A percentile compares a stretch with the other conserved stretches of the same genome.
phyloP scores from a whole-genome alignment of 768 basidiomycete genomes.

The Rhizopogon sp. region DNA sequence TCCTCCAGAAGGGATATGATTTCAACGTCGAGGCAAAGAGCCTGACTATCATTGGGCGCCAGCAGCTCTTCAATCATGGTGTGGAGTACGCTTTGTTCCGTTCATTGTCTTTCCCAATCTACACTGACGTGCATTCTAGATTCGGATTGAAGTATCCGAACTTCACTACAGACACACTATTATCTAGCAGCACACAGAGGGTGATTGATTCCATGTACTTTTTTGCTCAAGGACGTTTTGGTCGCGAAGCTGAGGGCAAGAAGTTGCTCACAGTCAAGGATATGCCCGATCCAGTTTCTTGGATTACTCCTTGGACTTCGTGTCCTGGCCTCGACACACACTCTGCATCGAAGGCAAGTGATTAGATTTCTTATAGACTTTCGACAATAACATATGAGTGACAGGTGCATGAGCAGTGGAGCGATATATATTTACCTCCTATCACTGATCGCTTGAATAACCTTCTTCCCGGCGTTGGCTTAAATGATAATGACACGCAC shows the following conservation, averaged over 20 bases:
- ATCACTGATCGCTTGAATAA: constrained; percentile 31
- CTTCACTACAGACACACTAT: constrained; percentile 11
- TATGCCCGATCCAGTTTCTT: constrained; percentile 30
- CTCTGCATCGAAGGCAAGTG: constrained; percentile 1
- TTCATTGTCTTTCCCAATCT: neutral
- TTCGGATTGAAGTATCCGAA: constrained; percentile 18
- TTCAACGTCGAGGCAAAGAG: constrained; percentile 29
- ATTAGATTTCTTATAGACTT: neutral
- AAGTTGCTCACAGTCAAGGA: constrained; percentile 28
- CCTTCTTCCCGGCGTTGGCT: constrained; percentile 26
- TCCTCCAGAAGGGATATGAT: constrained; percentile 33
- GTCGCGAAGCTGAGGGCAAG: constrained; percentile 22
- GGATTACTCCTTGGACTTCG: constrained; percentile 37
- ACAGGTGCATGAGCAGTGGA: constrained; percentile 25
- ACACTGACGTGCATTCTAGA: constrained; percentile 2
- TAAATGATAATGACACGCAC: constrained; percentile 30
- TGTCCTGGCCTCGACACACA: constrained; percentile 18
- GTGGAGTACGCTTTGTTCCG: constrained; percentile 22
- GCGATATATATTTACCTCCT: constrained; percentile 27
- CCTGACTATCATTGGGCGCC: constrained; percentile 32
- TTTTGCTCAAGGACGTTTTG: constrained; percentile 36
- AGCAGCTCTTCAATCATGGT: constrained; percentile 36
- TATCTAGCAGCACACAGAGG: constrained; percentile 13
- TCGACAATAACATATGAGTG: neutral
- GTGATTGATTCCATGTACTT: constrained; percentile 38